A percentile compares a stretch with the other conserved stretches of the same genome.
Conservation (phyloP, 495 filamentous ascomycete species). For the Aspergillus haitiensis region DNA sequence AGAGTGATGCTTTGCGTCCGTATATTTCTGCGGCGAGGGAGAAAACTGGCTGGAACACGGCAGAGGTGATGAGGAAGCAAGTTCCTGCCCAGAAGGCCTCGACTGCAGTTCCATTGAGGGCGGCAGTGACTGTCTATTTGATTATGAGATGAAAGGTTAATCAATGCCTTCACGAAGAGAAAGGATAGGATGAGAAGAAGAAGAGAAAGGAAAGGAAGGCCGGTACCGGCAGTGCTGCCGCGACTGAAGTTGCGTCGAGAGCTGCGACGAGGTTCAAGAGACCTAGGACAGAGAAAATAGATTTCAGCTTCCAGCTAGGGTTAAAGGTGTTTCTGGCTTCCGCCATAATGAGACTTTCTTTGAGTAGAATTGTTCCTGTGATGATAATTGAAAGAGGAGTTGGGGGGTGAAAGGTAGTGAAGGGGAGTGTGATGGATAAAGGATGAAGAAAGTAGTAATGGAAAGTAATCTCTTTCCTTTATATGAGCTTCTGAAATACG, state of each 20-base stretch:
- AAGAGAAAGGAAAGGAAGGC: not conserved
- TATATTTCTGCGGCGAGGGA: constrained; percentile 52
- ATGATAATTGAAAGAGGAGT: too few species aligned
- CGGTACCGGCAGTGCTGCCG: constrained; percentile 63
- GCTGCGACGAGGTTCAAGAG: constrained; percentile 61
- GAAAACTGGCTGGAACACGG: constrained; percentile 39
- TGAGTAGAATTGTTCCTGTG: too few species aligned
- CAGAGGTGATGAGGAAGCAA: constrained; percentile 48
- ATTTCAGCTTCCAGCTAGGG: not conserved
- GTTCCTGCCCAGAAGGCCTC: constrained; percentile 56
- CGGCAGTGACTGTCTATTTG: constrained; percentile 16
- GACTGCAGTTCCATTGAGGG: constrained; percentile 47
- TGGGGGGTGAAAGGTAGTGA: too few species aligned
- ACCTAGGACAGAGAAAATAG: not conserved
- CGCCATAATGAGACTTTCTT: too few species aligned
- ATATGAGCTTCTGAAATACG: too few species aligned
- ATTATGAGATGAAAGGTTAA: not conserved
- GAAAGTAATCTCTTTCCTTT: too few species aligned
- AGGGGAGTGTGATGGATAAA: too few species aligned
- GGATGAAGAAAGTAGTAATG: too few species aligned
- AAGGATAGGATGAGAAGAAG: too few species aligned
- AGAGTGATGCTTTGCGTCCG: constrained; percentile 48
- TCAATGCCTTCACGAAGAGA: not conserved
- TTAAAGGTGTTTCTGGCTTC: not conserved
- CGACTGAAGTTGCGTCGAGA: constrained; percentile 66